Evolutionary conservation across 2,329 filamentous ascomycete species (phyloP).

Genomic region (Xylariaceae sp.): DNA sequence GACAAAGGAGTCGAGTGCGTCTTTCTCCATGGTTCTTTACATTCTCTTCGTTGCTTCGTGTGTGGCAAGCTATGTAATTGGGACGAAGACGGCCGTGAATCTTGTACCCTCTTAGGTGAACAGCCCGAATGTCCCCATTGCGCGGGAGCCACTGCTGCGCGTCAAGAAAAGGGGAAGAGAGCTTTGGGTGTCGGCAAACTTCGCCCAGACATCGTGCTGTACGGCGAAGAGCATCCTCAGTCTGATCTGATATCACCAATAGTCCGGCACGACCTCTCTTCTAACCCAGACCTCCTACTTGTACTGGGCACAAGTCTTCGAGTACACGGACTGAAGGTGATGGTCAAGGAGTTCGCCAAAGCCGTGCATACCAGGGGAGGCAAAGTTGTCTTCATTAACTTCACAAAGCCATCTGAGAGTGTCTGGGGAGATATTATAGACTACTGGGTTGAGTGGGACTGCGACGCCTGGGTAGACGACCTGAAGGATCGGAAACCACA

Average conservation of each 20-base stretch:
- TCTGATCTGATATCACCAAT: conserved; percentile 70
- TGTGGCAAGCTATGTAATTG: conserved; percentile 61
- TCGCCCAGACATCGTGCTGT: conserved; percentile 73
- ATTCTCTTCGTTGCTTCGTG: conserved; percentile 64
- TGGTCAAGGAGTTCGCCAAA: conserved; percentile 73
- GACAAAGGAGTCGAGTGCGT: conserved; percentile 64
- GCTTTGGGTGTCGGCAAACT: conserved; percentile 69
- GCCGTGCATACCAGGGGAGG: conserved; percentile 69
- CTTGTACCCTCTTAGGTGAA: conserved; percentile 62
- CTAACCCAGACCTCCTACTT: conserved; percentile 67
- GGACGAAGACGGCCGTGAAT: conserved; percentile 59
- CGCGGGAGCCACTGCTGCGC: conserved; percentile 61
- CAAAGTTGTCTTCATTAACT: conserved; percentile 73
- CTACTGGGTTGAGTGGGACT: conserved; percentile 76
- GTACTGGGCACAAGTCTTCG: conserved; percentile 72
- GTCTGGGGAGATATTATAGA: conserved; percentile 74
- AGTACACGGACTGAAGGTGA: conserved; percentile 71
- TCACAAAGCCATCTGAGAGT: conserved; percentile 72
- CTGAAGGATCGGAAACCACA: conserved; percentile 60
- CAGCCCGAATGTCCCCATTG: conserved; percentile 71
- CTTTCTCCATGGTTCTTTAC: conserved; percentile 72
- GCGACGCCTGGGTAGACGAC: conserved; percentile 71
- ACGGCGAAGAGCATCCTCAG: conserved; percentile 73
- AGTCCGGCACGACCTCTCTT: conserved; percentile 66
- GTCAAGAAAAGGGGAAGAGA: conserved; percentile 67